Evolutionary conservation across 2,329 filamentous ascomycete species (phyloP).

Genomic region (Paramyrothecium roridum): DNA sequence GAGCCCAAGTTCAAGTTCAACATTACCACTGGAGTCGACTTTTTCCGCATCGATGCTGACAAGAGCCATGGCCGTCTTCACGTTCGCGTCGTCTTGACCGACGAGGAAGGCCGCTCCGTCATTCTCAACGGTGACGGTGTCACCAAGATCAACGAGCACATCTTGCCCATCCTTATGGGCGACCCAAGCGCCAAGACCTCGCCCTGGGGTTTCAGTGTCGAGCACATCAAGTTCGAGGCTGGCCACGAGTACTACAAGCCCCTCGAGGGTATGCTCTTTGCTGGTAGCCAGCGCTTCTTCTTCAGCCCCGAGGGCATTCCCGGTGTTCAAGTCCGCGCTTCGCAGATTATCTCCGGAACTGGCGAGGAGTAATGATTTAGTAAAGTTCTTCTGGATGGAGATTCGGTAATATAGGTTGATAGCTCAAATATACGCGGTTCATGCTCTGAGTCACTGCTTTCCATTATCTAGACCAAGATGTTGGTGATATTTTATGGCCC

Average conservation of each 20-base stretch:
- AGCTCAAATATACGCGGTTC: no score
- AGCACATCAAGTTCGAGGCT: not conserved
- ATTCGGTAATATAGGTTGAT: no score
- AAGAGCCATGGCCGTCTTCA: not conserved
- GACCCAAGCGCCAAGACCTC: not conserved
- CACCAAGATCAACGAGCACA: not conserved
- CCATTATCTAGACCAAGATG: no score
- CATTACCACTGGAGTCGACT: not conserved
- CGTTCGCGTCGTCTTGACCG: not conserved
- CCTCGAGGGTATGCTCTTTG: not conserved
- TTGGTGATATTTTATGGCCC: no score
- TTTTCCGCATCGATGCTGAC: slow-evolving; percentile 2
- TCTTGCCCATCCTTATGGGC: slow-evolving; percentile 1
- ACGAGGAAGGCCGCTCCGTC: slow-evolving; percentile 2
- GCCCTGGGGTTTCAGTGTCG: not conserved
- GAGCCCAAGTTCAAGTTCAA: slow-evolving; percentile 2
- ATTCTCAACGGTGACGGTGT: not conserved
- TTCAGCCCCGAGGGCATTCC: no score
- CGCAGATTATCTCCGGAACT: no score
- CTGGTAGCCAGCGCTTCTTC: not conserved
- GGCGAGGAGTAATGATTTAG: no score
- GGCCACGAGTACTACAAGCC: not conserved
- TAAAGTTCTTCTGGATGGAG: no score
- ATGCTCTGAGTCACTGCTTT: no score
- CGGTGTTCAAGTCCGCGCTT: no score